phyloP scores from a whole-genome alignment of 176 grass and related monocot species.

The Hsuehochloa calcarea region DNA sequence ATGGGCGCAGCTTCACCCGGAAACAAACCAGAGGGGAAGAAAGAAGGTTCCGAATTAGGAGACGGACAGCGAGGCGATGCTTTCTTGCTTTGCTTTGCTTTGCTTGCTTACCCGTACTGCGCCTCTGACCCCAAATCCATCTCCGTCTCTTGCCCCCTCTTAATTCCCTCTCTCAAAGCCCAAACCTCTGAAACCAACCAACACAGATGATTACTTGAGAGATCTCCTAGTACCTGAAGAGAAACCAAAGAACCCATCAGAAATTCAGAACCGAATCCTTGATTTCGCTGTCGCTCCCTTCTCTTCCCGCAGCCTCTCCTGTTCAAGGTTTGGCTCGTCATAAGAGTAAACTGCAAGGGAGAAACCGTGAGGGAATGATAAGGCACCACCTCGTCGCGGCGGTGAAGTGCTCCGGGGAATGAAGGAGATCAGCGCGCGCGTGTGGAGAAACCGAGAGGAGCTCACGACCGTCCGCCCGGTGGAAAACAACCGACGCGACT shows the following conservation, averaged over 20 bases:
- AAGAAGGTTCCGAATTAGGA: neutral
- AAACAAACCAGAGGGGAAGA: neutral
- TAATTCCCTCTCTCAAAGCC: neutral
- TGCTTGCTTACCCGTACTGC: slow-evolving; percentile 47
- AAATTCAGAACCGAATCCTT: neutral
- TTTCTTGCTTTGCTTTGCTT: too few species aligned
- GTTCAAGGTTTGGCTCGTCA: neutral
- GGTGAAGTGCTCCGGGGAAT: neutral
- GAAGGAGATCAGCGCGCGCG: neutral
- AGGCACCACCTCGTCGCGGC: neutral
- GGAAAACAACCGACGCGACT: neutral
- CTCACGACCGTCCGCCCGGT: neutral
- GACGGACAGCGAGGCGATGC: neutral
- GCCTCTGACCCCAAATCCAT: slow-evolving; percentile 37
- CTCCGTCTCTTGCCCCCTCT: neutral
- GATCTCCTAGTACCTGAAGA: neutral
- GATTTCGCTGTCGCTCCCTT: too few species aligned
- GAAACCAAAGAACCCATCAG: neutral
- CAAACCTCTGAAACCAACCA: neutral
- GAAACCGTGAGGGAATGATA: neutral
- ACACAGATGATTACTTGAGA: neutral
- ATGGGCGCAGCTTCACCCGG: slow-evolving; percentile 55
- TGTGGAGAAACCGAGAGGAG: neutral
- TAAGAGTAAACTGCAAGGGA: neutral
- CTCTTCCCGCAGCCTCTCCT: too few species aligned